Conservation (phyloP, 768 basidiomycete species). For the Tricholoma furcatifolium region DNA sequence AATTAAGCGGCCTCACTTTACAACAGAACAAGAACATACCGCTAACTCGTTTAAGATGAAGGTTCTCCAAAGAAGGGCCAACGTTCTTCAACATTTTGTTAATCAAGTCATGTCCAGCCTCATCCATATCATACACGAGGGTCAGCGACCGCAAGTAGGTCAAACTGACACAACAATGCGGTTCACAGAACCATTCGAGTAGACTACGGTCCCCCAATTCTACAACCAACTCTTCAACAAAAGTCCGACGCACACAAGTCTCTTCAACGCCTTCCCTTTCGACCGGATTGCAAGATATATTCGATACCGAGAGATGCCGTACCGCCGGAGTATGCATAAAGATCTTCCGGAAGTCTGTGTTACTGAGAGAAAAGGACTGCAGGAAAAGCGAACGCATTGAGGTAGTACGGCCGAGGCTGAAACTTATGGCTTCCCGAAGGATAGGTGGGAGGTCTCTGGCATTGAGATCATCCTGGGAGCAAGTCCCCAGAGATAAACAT, state of each 20-base stretch:
- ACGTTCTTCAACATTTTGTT: not conserved
- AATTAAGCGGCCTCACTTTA: not conserved
- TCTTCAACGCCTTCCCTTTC: not conserved
- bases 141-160: constrained; percentile 6
- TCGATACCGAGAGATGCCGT: constrained; percentile 4
- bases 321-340: constrained; percentile 1
- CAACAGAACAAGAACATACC: not conserved
- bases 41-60: not conserved
- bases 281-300: not conserved
- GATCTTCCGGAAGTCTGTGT: constrained; percentile 3
- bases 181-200: constrained; percentile 6
- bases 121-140: constrained; percentile 3
- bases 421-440: not conserved
- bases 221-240: constrained; percentile 4
- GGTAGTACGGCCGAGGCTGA: not conserved
- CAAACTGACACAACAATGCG: constrained; percentile 8
- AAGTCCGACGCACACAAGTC: not conserved
- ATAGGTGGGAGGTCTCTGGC: not conserved
- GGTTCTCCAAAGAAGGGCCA: not conserved
- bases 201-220: not conserved
- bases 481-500: not conserved
- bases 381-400: constrained; percentile 3
- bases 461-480: not conserved
- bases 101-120: not conserved
- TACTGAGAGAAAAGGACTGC: not conserved